Conservation (phyloP, 306 rosid genomes). For the Trifolium repens region DNA sequence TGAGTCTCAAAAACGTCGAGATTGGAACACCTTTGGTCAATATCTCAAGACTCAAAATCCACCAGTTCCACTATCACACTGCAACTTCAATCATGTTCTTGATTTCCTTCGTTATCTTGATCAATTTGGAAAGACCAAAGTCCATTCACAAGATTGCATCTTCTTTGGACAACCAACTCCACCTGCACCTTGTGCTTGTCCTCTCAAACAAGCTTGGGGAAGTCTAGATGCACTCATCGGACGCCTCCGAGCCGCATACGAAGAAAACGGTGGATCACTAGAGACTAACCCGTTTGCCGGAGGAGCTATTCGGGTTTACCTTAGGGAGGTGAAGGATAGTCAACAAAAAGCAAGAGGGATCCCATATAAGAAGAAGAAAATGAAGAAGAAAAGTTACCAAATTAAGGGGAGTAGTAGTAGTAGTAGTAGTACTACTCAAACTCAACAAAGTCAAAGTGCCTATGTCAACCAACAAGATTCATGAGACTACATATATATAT, state of each 20-base stretch:
- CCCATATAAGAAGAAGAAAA: conserved; percentile 82
- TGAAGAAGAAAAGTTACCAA: conserved; percentile 58
- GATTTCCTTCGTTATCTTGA: conserved; percentile 88
- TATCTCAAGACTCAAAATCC: conserved; percentile 73
- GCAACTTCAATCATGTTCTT: conserved; percentile 80
- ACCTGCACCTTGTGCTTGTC: conserved; percentile 89
- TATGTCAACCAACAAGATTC: conserved; percentile 60
- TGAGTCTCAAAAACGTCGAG: conserved; percentile 82
- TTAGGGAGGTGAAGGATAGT: conserved; percentile 85
- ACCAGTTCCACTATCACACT: conserved; percentile 66
- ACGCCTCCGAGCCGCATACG: conserved; percentile 87
- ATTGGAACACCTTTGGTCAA: conserved; percentile 92
- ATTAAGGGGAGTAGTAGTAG: conserved; percentile 40
- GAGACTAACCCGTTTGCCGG: conserved; percentile 83
- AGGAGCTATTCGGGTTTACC: conserved; percentile 68
- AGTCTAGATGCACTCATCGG: conserved; percentile 95
- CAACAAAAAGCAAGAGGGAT: conserved; percentile 91
- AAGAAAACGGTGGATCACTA: conserved; percentile 78
- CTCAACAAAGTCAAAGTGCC: conserved; percentile 49
- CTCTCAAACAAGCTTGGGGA: conserved; percentile 94
- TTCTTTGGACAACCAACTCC: conserved; percentile 93
- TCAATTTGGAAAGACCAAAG: conserved; percentile 96
- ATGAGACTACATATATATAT: conserved; percentile 19
- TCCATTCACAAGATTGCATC: conserved; percentile 75
- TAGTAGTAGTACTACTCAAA: neutral